Evolutionary conservation across 371 early-diverging fungal genomes (phyloP).

Genomic region (Haplosporangium sp.): DNA sequence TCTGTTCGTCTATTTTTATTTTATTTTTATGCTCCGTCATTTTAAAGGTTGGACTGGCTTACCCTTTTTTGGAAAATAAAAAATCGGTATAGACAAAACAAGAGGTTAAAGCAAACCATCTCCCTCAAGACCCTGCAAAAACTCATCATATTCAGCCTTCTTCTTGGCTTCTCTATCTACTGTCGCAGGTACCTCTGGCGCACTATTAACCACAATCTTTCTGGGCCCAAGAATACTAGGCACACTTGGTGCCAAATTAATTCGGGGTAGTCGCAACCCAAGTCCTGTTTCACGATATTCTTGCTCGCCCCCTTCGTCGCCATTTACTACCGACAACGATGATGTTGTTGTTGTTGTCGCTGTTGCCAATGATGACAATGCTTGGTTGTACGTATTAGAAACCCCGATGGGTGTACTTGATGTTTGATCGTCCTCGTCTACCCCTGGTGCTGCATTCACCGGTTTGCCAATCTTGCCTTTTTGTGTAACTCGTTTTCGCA

Average conservation of each 20-base stretch:
- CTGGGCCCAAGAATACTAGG: slow-evolving; percentile 21
- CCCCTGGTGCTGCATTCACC: slow-evolving; percentile 66
- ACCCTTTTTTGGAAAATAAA: neutral
- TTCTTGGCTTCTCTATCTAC: slow-evolving; percentile 42
- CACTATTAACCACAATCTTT: slow-evolving; percentile 46
- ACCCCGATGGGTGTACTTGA: neutral
- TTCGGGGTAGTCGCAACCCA: slow-evolving; percentile 43
- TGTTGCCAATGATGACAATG: neutral
- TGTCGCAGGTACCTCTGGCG: slow-evolving; percentile 34
- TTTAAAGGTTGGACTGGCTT: neutral
- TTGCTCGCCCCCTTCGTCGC: slow-evolving; percentile 5
- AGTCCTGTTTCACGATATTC: slow-evolving; percentile 44
- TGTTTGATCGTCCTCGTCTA: slow-evolving; percentile 55
- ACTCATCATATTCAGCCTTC: slow-evolving; percentile 53
- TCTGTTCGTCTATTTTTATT: neutral
- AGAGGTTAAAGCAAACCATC: slow-evolving; percentile 35
- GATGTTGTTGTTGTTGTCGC: neutral
- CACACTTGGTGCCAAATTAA: slow-evolving; percentile 42
- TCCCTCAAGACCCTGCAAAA: slow-evolving; percentile 43
- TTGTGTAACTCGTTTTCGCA: slow-evolving; percentile 64
- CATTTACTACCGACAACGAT: neutral
- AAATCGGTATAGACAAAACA: neutral
- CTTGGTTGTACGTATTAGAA: neutral
- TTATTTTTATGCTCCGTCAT: neutral
- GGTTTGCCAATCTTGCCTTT: slow-evolving; percentile 59